Evolutionary conservation across 2,329 filamentous ascomycete species (phyloP), one percentile per base, ranked within the genome.

Genomic region (Sporothrix curviconia): DNA sequence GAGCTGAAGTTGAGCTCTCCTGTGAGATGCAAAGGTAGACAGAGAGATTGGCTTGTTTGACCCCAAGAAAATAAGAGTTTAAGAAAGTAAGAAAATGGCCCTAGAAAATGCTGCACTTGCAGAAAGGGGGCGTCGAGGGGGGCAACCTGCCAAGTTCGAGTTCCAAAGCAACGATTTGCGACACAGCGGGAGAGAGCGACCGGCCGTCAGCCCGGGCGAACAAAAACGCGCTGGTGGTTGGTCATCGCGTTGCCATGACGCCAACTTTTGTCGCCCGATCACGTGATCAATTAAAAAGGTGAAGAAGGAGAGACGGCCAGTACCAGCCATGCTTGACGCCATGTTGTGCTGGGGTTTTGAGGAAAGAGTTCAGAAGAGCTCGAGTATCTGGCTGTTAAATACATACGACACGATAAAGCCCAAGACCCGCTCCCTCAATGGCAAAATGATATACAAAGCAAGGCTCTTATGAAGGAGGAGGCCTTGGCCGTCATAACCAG

Each of bases 221-320:
- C 17, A 37, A 25, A 25, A n/a, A 62, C 64, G 64, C 64, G 64
- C 61, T 60, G 57, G 62, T 62, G 46, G 55, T 30, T 61, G 61
- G 62, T 64, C 60, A 66, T 60, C 64, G 60, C 64, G 55, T 55
- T 37, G 37, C 28, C 44, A 4, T 24, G 49, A 44, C 57, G 56
- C 57, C 50, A 59, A 60, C 49, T 30, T 19, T 17, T 47, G 58
- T 60, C 66, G 65, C 66, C 66, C 25, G 40, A 39, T 66, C 66
- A 68, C 65, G 65, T 68, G 66, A 34, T 12, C 3, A 12, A 43
- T 25, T 59, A 44, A 50, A 50, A 22, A n/a, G n/a, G n/a, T n/a
- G n/a, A n/a, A n/a, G n/a, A n/a, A n/a, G n/a, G n/a, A n/a, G n/a
- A n/a, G n/a, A n/a, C n/a, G n/a, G n/a, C n/a, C n/a, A n/a, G n/a